Evolutionary conservation across 148 eudicot species (phyloP), one percentile per base, ranked within the genome.

Genomic region (Silene conica): DNA sequence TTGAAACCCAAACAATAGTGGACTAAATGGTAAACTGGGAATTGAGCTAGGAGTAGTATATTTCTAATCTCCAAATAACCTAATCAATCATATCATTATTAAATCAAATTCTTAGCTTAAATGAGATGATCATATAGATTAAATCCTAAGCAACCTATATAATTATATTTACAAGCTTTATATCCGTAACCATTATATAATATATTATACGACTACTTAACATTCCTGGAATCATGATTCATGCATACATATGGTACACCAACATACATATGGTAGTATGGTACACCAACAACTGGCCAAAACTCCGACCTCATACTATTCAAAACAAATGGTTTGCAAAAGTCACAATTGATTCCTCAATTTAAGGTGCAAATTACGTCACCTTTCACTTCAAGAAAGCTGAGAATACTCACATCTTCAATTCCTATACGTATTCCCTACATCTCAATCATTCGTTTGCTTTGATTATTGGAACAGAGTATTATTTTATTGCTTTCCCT

Each of bases 381-480:
- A 73, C 52, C 81, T 78, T 78, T 73, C 76, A 67, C 77, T 74
- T 73, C 46, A 55, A 72, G 76, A 67, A 73, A 73, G 45, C 72
- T 3, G 19, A 68, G 73, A 67, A 67, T 21, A 69, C 26, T 22
- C 22, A 79, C 69, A 74, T 79, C 71, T 73, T 70, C 78, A 38
- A 38, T 38, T 38, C 43, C 43, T 6, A 9, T 38, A 26, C 28
- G 28, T 26, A 26, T 26, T 26, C 2, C 28, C 28, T 26, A 26
- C 2, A 2, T 26, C 28, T 26, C 28, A 26, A 26, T 26, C 28
- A 26, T 26, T 26, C 28, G 28, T 26, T 26, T 26, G 2, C 28
- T 26, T 26, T 26, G 28, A 26, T 26, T 1, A 26, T 26, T 26
- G 28, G 28, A n/a, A n/a, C n/a, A n/a, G n/a, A n/a, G n/a, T n/a